Base-by-base conservation (phyloP, 2,329 filamentous ascomycete genomes). In the Neurospora sp. region DNA sequence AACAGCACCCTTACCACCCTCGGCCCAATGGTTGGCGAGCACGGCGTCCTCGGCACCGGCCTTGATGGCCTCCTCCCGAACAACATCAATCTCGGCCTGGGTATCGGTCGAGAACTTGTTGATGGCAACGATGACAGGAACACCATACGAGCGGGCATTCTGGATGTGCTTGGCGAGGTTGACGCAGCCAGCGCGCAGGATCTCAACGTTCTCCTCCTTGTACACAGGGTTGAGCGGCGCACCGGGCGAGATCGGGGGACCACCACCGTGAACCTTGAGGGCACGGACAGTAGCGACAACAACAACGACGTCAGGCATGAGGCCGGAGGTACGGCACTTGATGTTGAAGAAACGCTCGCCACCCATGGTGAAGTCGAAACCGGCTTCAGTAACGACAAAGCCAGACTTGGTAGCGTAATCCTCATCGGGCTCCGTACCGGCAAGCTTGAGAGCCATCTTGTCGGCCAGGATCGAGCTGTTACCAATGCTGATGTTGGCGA, bases 321-420 rank as follows among this genome's bases (percentile, higher is more conserved):
- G 90, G 33, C 95, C 95, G 6, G 95, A 97, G 10, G 93, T 92
- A 72, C 96, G 91, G 84, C 96, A 98, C 86, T 99, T 99, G 86
- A 99, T 98, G 85, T 99, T 98, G 89, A 99, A 98, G 87, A 99
- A 99, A 68, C 96, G 91, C 86, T 99, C 96, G 73, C 96, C 96
- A 74, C 96, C 96, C 96, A 99, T 99, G 77, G 96, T 98, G 83
- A 99, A 99, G 82, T 99, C 96, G 80, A 99, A 99, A 10, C 96
- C 96, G 68, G 96, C 95, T 81, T 99, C 96, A 1, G 96, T 99
- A 43, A 99, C 90, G 28, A 97, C 95, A 76, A 96, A 98, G 10
- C 96, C 96, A 38, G 92, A 88, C 85, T 96, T 95, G 75, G 90
- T 84, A 68, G 89, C 84, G 77, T 94, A 88, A 76, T 96, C 88